phyloP scores from a whole-genome alignment of 2,329 filamentous ascomycete genomes.

The Phaeosphaeriaceae sp. region DNA sequence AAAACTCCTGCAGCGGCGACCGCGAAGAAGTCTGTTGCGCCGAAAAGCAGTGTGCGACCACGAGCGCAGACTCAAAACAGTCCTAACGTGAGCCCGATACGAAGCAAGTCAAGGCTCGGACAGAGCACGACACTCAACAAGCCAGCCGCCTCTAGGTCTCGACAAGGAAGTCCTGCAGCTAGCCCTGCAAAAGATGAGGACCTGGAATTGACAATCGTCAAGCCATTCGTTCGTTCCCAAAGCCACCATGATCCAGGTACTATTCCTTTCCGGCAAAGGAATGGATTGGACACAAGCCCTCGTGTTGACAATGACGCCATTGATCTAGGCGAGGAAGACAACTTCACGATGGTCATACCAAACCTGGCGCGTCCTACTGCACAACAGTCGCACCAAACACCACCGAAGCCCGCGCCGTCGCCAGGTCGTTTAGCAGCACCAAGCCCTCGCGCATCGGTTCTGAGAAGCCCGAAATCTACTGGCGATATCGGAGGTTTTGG shows the following conservation, averaged over 20 bases:
- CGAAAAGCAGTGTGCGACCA: conserved; percentile 41
- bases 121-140: conserved; percentile 39
- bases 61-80: conserved; percentile 45
- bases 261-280: conserved; percentile 46
- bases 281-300: conserved; percentile 48
- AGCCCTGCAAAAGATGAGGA: conserved; percentile 52
- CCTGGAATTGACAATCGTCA: conserved; percentile 55
- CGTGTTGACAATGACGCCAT: conserved; percentile 49
- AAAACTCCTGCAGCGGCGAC: conserved; percentile 53
- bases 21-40: conserved; percentile 44
- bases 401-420: conserved; percentile 38
- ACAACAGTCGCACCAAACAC: conserved; percentile 40
- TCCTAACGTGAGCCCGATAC: conserved; percentile 44
- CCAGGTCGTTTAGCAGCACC: conserved; percentile 33
- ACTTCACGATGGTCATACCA: conserved; percentile 62
- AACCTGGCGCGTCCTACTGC: conserved; percentile 40
- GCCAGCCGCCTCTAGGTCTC: conserved; percentile 35
- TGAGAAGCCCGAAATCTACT: conserved; percentile 43
- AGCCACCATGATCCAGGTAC: conserved; percentile 38
- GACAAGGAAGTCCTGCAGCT: conserved; percentile 39
- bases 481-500: conserved; percentile 25
- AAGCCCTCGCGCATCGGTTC: conserved; percentile 34
- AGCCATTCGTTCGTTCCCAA: conserved; percentile 52
- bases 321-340: conserved; percentile 54
- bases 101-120: conserved; percentile 47